Base-by-base conservation (phyloP, 257 asterid genomes). In the Anisodus tanguticus region DNA sequence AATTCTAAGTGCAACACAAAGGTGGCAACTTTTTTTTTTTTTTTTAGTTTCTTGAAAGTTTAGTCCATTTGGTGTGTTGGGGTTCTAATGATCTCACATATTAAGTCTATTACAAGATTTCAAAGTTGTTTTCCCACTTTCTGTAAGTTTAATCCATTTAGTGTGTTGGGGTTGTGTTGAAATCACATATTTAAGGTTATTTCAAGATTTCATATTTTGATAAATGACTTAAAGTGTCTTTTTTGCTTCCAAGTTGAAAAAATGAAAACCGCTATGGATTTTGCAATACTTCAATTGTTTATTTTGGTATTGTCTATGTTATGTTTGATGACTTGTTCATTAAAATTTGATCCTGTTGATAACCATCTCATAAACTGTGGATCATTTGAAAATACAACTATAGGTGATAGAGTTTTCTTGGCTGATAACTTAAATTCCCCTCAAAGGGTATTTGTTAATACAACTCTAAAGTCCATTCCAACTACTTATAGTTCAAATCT, bases 341-440 rank as follows among this genome's bases (percentile, higher is more conserved):
- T 69, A 47, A 86, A 79, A 57, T 86, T 82, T 86, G 88, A 22
- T 81, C 89, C 90, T 83, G 88, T 78, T n/a, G 89, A 89, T 87
- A 86, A 86, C 63, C 88, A 72, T 84, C 82, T 89, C 55, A 84
- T 89, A 66, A 82, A 89, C 78, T 89, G 92, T 68, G 92, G 92
- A 31, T 88, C 92, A 58, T 2, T 17, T 60, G 49, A 74, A 17
- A 59, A 88, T 85, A 86, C 84, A 58, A 55, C 88, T 3, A 41
- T 86, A 43, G 88, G 82, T 60, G 84, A 82, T 83, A 82, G 92
- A 13, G 80, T 89, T 76, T 89, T 89, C 78, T 53, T 86, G 19
- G 88, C 90, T 81, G 92, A 89, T 85, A 55, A 70, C 72, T 78
- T 55, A 15, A 83, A 60, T 82, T 85, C 86, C 8, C 37, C 66